These are phyloP conservation scores for Apiosordaria backusii DNA, from an alignment of 495 filamentous ascomycete species.

Conservation along the genomic window DNA sequence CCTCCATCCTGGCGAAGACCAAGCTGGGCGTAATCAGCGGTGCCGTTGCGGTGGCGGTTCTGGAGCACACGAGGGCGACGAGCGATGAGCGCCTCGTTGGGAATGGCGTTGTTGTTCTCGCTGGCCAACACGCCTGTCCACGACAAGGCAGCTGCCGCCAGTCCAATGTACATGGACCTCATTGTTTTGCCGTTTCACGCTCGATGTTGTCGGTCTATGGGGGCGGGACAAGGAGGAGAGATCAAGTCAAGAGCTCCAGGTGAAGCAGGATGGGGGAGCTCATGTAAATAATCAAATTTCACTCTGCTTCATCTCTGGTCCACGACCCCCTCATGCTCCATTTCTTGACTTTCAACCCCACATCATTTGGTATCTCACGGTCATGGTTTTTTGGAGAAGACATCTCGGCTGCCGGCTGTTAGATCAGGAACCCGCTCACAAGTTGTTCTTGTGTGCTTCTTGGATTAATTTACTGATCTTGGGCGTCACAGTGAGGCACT, in stretches of 20 bases:
- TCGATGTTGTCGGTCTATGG: neutral
- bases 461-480: conserved; percentile 13
- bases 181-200: conserved; percentile 19
- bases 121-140: conserved; percentile 17
- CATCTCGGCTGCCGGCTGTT: conserved; percentile 21
- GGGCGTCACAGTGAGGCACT: conserved; percentile 20
- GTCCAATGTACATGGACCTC: conserved; percentile 25
- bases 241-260: neutral
- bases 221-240: neutral
- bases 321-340: neutral
- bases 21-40: conserved; percentile 13
- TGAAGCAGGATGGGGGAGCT: neutral
- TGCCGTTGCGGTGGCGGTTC: conserved; percentile 6
- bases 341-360: neutral
- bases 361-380: neutral
- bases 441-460: conserved; percentile 10
- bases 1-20: conserved; percentile 22
- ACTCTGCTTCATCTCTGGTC: neutral
- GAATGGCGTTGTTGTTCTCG: neutral
- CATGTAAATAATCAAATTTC: neutral
- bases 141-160: conserved; percentile 23
- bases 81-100: conserved; percentile 2
- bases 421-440: conserved; percentile 20
- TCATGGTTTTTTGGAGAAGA: neutral
- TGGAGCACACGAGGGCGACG: conserved; percentile 6